These are phyloP conservation scores for Coprinopsis sp. DNA, from an alignment of 768 basidiomycete genomes.

Conservation along the genomic window DNA sequence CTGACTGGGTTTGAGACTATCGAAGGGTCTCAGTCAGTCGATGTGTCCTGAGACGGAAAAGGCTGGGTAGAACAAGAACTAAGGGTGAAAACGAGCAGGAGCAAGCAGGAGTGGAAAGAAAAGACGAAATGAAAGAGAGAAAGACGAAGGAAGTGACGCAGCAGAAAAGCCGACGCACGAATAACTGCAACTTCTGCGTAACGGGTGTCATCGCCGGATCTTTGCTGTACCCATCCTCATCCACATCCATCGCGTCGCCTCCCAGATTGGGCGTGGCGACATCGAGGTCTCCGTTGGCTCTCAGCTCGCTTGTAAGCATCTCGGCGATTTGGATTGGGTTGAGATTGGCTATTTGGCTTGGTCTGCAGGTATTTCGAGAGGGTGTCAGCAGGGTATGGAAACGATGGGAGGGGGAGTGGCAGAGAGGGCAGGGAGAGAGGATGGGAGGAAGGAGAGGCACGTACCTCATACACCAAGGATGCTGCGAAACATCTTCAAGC, in stretches of 20 bases:
- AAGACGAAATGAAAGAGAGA: background rate
- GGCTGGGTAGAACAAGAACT: background rate
- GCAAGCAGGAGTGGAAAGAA: background rate
- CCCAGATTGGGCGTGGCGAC: conserved; percentile 57
- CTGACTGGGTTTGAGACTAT: conserved; percentile 80
- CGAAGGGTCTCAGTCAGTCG: background rate
- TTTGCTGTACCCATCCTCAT: conserved; percentile 58
- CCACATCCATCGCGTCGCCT: conserved; percentile 29
- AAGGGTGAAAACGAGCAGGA: background rate
- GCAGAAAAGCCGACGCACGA: conserved; percentile 47
- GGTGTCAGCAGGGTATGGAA: background rate
- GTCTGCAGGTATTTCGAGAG: conserved; percentile 33
- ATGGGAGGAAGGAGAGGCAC: conserved; percentile 9
- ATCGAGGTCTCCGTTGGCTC: conserved; percentile 68
- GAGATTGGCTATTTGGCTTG: conserved; percentile 61
- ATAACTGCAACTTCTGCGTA: conserved; percentile 74
- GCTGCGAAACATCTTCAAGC: conserved; percentile 41
- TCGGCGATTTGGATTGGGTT: conserved; percentile 56
- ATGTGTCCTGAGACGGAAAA: background rate
- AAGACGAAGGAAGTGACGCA: background rate
- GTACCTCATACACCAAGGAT: conserved; percentile 76
- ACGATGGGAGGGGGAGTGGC: background rate
- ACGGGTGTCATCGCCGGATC: conserved; percentile 65
- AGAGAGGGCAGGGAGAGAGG: background rate
- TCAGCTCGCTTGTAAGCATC: conserved; percentile 63